Evolutionary conservation across 495 filamentous ascomycete species (phyloP), one percentile per base, ranked within the genome.

Genomic region (Stereocaulon alpinum): DNA sequence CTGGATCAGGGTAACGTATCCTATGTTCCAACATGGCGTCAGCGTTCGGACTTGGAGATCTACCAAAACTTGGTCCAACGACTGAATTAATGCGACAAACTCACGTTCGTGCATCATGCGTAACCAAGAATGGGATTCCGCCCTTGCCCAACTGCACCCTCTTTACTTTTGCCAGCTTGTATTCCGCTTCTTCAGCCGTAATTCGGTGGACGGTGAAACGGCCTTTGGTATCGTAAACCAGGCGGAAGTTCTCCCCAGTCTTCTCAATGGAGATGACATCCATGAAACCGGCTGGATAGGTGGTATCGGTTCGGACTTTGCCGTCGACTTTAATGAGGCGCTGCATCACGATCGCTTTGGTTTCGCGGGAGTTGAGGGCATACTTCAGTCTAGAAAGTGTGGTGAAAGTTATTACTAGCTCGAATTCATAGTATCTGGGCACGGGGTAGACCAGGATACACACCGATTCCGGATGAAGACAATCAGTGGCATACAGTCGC

Each of bases 51-150:
- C 60, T 64, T 64, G 63, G 61, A 63, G 65, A 66, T 64, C 84
- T 78, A 84, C 88, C 87, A 91, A 91, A 92, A 80, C 86, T 91
- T 93, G 89, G 87, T 90, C 90, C 89, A 94, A 95, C 90, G 90
- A 84, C 90, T 95, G 90, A 95, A 86, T 88, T 40, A 90, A 91
- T 87, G 82, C 86, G 84, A 83, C 77, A 86, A 75, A 87, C 91
- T 93, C 79, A 96, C 91, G 94, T 98, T 88, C 93, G 85, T 79
- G 94, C 93, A 89, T 98, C 93, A 85, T 97, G 94, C 89, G 94
- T 97, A 87, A 97, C 93, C 88, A 96, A 95, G 89, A 95, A 97
- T 88, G 93, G 93, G 83, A 98, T 93, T 79, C 92, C 93, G 79
- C 93, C 94, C 76, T 88, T 89, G 82, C 93, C 94, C 69, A 98